A percentile compares a stretch with the other conserved stretches of the same genome.
These are phyloP conservation scores for Penicillium nordicum DNA, from an alignment of 2,329 filamentous ascomycete species.

Conservation along the genomic window DNA sequence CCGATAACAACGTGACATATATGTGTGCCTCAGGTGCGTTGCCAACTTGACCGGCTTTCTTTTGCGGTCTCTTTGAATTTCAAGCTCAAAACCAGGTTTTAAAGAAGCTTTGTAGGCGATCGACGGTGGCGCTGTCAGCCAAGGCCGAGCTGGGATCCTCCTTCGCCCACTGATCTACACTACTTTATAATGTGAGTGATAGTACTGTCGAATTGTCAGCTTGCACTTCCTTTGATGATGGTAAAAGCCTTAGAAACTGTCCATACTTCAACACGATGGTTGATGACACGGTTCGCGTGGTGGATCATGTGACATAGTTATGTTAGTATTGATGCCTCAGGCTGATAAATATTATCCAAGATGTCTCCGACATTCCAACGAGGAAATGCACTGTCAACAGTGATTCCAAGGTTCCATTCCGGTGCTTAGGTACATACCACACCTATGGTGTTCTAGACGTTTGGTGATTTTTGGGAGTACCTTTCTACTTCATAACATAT, in stretches of 20 bases:
- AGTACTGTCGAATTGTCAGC: not conserved
- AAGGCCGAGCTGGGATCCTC: not conserved
- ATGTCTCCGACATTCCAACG: not conserved
- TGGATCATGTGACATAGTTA: not conserved
- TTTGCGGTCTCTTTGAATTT: not conserved
- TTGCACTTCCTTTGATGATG: not conserved
- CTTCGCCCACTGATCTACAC: not conserved
- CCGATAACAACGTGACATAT: not conserved
- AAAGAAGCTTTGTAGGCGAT: slow-evolving; percentile 8
- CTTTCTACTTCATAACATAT: not conserved
- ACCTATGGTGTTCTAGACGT: not conserved
- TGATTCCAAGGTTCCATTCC: not conserved
- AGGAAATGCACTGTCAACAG: not conserved
- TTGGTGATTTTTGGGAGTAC: not conserved
- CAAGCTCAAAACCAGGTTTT: not conserved
- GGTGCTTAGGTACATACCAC: not conserved
- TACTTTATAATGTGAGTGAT: not conserved
- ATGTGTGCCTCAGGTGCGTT: not conserved
- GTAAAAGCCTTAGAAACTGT: not conserved
- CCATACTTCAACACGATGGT: not conserved
- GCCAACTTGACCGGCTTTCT: not conserved
- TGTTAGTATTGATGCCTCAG: not conserved
- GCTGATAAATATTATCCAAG: not conserved
- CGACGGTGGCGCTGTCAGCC: slow-evolving; percentile 9
- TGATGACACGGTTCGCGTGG: not conserved